A percentile compares a stretch with the other conserved stretches of the same genome.
Evolutionary conservation across 225 moss, liverwort and hornwort genomes (phyloP).

Genomic region (Sphagnum tenellum): DNA sequence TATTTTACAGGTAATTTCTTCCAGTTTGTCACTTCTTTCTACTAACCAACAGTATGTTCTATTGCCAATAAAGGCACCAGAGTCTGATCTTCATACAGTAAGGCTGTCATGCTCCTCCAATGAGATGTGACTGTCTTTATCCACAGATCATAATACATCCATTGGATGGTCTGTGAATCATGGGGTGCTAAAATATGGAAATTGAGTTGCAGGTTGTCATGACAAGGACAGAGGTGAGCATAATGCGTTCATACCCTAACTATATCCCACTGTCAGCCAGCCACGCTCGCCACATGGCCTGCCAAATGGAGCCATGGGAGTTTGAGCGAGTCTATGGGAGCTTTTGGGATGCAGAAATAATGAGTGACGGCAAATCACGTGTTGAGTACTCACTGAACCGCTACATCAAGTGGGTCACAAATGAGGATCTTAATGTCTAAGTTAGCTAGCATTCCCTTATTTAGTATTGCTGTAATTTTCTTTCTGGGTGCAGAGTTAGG

Average conservation of each 20-base stretch:
- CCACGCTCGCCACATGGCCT: conserved; percentile 42
- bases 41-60: not conserved
- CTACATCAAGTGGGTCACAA: conserved; percentile 55
- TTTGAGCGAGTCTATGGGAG: conserved; percentile 74
- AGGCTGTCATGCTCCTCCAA: too few relatives aligned
- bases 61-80: too few relatives aligned
- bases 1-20: conserved; percentile 44
- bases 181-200: too few relatives aligned
- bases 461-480: too few relatives aligned
- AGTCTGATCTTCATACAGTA: too few relatives aligned
- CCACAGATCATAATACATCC: too few relatives aligned
- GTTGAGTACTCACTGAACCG: conserved; percentile 58
- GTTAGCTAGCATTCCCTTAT: not conserved
- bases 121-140: too few relatives aligned
- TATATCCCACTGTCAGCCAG: conserved; percentile 60
- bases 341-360: conserved; percentile 58
- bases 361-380: conserved; percentile 42
- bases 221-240: conserved; percentile 22
- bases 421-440: conserved; percentile 46
- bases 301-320: conserved; percentile 36
- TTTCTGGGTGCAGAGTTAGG: too few relatives aligned
- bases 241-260: conserved; percentile 93
- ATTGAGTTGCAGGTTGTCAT: too few relatives aligned
- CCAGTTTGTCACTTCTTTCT: not conserved
- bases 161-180: too few relatives aligned